Base-by-base conservation (phyloP, 2,329 filamentous ascomycete species). In the Colletotrichum abscissum region DNA sequence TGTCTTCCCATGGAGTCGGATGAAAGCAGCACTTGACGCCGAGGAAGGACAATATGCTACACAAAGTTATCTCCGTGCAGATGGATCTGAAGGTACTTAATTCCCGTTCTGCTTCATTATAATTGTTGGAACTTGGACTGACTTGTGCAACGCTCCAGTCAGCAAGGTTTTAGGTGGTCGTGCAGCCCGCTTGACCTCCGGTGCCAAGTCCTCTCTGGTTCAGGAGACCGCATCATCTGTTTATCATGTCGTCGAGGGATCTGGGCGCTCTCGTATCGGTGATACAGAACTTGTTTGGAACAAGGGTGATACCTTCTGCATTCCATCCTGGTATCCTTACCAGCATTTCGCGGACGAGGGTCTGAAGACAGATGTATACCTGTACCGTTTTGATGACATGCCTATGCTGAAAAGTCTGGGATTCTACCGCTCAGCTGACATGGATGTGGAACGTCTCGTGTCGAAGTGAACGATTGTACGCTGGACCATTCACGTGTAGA, bases 351-450 rank as follows among this genome's bases (percentile, higher is more conserved):
- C 87, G 1, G 78, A 78, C 14, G 76, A 68, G 2, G 63, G 69
- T 1, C 66, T 69, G 8, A 73, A 70, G 2, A 76, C 80, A 42
- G 79, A 78, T 0, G 85, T 85, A 0, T 90, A 90, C 76, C 74
- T 90, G 33, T 89, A 88, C 73, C 81, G 85, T 0, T 89, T 90
- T 73, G 84, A 89, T 74, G 88, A 90, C 74, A 86, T 85, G 79
- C 88, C 88, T 0, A 89, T 90, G 87, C 78, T 90, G 3, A 83
- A 80, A 12, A 80, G 84, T 0, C 77, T 90, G 38, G 88, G 88
- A 0, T 88, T 89, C 67, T 89, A 88, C 75, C 79, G 86, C 3
- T 76, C 76, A 8, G 80, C 81, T 5, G 84, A 79, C 2, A 79
- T 79, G 69, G 83, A 88, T 76, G 75, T 81, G 3, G 84, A 87